These are phyloP conservation scores for Solanum pimpinellifolium DNA, from an alignment of 257 asterid genomes.

Conservation along the genomic window DNA sequence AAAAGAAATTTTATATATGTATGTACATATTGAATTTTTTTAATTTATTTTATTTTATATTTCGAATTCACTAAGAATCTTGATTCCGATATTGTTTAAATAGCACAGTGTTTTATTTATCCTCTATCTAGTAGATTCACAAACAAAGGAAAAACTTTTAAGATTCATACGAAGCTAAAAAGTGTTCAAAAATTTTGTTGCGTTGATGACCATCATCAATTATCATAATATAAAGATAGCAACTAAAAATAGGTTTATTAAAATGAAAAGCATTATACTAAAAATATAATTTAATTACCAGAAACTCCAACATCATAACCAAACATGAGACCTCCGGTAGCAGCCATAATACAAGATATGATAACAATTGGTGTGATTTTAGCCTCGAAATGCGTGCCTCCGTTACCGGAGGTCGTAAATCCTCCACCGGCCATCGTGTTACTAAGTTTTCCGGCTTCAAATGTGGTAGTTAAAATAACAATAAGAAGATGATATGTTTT, in stretches of 20 bases:
- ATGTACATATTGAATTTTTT: background rate
- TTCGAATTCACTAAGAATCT: background rate
- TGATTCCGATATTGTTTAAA: background rate
- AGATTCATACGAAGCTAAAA: background rate
- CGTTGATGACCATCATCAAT: background rate
- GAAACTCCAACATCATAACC: constrained; percentile 80
- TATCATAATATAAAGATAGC: background rate
- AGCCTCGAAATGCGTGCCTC: constrained; percentile 60
- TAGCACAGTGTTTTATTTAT: background rate
- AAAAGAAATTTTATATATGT: background rate
- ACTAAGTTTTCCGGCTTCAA: background rate
- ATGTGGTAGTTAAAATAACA: background rate
- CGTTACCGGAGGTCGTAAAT: constrained; percentile 31
- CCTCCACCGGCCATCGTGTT: constrained; percentile 64
- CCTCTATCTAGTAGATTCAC: background rate
- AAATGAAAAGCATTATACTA: background rate
- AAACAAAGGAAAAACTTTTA: background rate
- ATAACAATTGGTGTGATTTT: constrained; percentile 73
- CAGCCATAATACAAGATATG: constrained; percentile 74
- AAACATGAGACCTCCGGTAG: constrained; percentile 87
- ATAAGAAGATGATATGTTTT: background rate
- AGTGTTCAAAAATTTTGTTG: background rate
- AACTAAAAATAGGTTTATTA: background rate
- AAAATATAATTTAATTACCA: constrained; percentile 15
- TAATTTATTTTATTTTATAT: background rate